Conservation (phyloP, 352 stramenopile genomes). For the Pythium sp. region DNA sequence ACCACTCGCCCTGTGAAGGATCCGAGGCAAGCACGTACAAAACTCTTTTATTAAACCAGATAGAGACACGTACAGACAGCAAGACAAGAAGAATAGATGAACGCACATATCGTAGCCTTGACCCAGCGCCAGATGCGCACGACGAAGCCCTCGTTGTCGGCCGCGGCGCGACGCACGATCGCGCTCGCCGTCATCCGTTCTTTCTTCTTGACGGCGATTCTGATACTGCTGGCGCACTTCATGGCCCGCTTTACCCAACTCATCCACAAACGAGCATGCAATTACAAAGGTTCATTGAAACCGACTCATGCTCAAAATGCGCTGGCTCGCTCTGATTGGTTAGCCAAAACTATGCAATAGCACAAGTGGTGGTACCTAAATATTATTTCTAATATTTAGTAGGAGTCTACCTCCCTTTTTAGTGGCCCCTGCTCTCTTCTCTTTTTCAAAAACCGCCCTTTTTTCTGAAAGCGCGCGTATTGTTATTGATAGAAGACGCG, state of each 20-base stretch:
- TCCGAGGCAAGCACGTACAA: too few species aligned
- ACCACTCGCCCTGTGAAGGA: constrained; percentile 42
- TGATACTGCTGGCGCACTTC: neutral
- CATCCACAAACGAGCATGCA: neutral
- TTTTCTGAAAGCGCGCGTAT: constrained; percentile 11
- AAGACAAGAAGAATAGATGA: constrained; percentile 11
- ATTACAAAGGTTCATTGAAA: neutral
- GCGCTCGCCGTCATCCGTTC: constrained; percentile 47
- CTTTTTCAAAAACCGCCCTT: constrained; percentile 11
- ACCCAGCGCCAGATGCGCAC: constrained; percentile 70
- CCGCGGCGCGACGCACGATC: constrained; percentile 55
- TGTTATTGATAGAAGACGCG: constrained; percentile 8
- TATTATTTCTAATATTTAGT: too few species aligned
- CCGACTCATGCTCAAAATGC: neutral
- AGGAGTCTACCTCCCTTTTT: too few species aligned
- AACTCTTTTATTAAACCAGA: neutral
- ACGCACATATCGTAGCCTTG: constrained; percentile 37
- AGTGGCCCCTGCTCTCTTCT: neutral
- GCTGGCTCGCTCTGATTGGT: neutral
- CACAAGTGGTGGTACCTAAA: neutral
- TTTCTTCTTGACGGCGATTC: neutral
- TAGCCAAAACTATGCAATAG: neutral
- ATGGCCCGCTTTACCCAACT: neutral
- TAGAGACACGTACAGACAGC: neutral
- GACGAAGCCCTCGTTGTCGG: constrained; percentile 50